phyloP scores from a whole-genome alignment of 179 eudicot species.

The Corrigiola litoralis region DNA sequence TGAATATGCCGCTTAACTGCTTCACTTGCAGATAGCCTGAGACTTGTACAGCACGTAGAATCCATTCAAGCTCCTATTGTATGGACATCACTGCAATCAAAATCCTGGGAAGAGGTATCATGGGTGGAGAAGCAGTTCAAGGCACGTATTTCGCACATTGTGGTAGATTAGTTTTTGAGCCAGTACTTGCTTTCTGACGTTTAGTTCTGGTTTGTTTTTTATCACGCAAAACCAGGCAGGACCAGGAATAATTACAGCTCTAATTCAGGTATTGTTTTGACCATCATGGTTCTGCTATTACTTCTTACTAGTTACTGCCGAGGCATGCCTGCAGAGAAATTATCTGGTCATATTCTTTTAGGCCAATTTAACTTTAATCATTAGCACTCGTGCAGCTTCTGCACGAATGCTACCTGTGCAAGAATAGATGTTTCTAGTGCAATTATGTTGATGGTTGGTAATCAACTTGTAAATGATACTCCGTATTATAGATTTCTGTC shows the following conservation, averaged over 20 bases:
- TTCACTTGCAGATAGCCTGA: slow-evolving; percentile 64
- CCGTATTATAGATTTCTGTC: no score
- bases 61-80: slow-evolving; percentile 64
- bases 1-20: background rate
- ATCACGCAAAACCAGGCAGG: slow-evolving; percentile 37
- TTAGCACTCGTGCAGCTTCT: no score
- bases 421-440: no score
- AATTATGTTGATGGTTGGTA: no score
- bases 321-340: background rate
- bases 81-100: slow-evolving; percentile 43
- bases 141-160: slow-evolving; percentile 29
- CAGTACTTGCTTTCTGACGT: slow-evolving; percentile 4
- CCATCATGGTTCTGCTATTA: background rate
- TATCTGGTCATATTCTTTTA: background rate
- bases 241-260: slow-evolving; percentile 64
- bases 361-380: background rate
- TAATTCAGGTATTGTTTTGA: slow-evolving; percentile 56
- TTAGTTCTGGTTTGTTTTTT: slow-evolving; percentile 6
- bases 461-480: no score
- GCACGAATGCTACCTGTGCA: no score
- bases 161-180: background rate
- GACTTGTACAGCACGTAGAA: slow-evolving; percentile 86
- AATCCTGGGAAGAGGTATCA: slow-evolving; percentile 51
- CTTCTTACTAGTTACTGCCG: background rate
- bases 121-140: slow-evolving; percentile 67